Percentiles rank a stretch among this genome's conserved stretches.
phyloP scores from a whole-genome alignment of 106 monocot species.

The Ottelia alismoides region DNA sequence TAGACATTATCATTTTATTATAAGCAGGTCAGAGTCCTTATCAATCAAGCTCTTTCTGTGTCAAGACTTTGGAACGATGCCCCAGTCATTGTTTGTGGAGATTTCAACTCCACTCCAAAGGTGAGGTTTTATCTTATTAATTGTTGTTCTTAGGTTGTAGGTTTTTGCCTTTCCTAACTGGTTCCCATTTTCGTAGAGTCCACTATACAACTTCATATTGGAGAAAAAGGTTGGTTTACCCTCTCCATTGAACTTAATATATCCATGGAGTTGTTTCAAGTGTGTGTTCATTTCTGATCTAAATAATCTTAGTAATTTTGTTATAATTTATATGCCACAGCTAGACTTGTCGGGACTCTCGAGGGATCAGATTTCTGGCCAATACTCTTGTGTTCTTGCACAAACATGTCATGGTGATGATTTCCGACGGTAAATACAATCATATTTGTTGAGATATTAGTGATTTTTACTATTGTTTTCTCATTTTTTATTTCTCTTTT shows the following conservation, averaged over 20 bases:
- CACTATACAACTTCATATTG: constrained; percentile 60
- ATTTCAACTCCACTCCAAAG: constrained; percentile 72
- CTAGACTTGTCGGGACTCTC: constrained; percentile 59
- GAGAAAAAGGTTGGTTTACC: constrained; percentile 70
- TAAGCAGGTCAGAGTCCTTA: constrained; percentile 51
- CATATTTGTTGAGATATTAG: no score
- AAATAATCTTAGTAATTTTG: background rate
- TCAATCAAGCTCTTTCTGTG: constrained; percentile 39
- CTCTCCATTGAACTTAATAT: no score
- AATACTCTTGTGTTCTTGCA: constrained; percentile 24
- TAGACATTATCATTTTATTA: background rate
- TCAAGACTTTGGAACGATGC: constrained; percentile 70
- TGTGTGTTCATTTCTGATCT: no score
- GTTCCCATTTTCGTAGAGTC: constrained; percentile 39
- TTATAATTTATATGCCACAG: constrained; percentile 19
- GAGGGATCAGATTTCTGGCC: constrained; percentile 66
- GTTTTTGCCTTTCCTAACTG: background rate
- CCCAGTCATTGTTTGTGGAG: constrained; percentile 71
- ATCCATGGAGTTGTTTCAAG: no score
- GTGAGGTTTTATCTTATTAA: constrained; percentile 10
- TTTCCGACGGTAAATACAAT: no score
- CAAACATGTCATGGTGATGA: no score
- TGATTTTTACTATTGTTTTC: no score
- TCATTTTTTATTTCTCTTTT: no score
- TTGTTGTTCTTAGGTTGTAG: background rate